Evolutionary conservation across 768 basidiomycete species (phyloP).

Genomic region (Auricularia heimuer): DNA sequence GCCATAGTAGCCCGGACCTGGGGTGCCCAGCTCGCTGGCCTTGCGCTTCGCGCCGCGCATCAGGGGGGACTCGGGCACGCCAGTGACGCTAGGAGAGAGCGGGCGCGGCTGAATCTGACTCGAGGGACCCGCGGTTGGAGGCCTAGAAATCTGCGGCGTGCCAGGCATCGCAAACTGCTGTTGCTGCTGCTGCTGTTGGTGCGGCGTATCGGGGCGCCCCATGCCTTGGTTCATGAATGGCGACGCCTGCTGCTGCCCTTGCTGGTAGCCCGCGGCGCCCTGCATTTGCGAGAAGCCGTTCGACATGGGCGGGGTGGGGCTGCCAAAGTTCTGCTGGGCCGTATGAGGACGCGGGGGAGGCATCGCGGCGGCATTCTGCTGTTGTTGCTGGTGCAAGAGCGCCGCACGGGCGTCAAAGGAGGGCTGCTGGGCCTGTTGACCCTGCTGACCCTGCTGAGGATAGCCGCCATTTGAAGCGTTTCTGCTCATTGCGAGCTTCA

Average conservation of each 20-base stretch:
- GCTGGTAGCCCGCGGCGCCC: constrained; percentile 21
- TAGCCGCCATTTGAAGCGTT: not conserved
- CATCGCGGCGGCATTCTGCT: not conserved
- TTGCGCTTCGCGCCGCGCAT: constrained; percentile 3
- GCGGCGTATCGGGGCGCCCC: constrained; percentile 12
- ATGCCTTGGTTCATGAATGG: constrained; percentile 4
- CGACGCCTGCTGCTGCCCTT: constrained; percentile 17
- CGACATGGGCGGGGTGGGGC: constrained; percentile 8
- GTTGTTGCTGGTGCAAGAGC: not conserved
- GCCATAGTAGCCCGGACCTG: not conserved
- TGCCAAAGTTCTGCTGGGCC: constrained; percentile 12
- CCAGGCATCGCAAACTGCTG: constrained; percentile 2
- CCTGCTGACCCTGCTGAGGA: constrained; percentile 7
- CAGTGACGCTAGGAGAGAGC: not conserved
- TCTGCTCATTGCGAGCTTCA: not conserved
- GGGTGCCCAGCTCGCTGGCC: constrained; percentile 4
- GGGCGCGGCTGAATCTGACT: not conserved
- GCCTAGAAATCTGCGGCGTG: not conserved
- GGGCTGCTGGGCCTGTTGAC: not conserved
- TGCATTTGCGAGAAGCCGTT: constrained; percentile 15
- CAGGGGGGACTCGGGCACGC: not conserved
- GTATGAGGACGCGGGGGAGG: constrained; percentile 13
- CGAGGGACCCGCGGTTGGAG: not conserved
- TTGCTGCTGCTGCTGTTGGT: constrained; percentile 11
- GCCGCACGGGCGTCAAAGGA: not conserved